Conservation (phyloP, 139 green algal genomes). For the Diplosphaera chodatii region DNA sequence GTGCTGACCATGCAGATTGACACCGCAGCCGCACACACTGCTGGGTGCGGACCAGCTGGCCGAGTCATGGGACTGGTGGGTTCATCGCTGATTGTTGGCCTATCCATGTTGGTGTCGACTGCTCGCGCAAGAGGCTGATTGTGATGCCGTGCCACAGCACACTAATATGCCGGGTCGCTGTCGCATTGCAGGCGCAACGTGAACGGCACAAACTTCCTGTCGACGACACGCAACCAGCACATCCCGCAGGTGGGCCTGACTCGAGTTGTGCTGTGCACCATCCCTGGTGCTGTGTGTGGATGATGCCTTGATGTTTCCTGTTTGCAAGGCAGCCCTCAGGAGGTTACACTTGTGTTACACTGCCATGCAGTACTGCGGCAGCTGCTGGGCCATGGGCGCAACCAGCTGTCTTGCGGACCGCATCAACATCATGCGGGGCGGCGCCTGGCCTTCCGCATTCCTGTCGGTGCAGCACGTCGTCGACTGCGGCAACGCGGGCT, state of each 20-base stretch:
- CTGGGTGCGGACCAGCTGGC: slow-evolving; percentile 26
- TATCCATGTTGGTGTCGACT: too few species aligned
- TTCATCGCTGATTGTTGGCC: too few species aligned
- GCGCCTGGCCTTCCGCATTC: slow-evolving; percentile 48
- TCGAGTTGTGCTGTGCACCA: too few species aligned
- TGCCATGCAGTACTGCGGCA: slow-evolving; percentile 34
- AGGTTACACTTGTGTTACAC: too few species aligned
- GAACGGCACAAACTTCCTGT: slow-evolving; percentile 58
- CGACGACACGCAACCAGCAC: slow-evolving; percentile 70
- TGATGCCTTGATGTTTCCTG: too few species aligned
- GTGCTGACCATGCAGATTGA: too few species aligned
- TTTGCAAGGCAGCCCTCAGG: too few species aligned
- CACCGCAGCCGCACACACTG: slow-evolving; percentile 10
- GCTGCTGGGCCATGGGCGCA: slow-evolving; percentile 77
- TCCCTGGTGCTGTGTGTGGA: too few species aligned
- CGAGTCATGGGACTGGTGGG: slow-evolving; percentile 41
- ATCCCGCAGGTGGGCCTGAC: slow-evolving; percentile 27
- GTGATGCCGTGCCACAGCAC: too few species aligned
- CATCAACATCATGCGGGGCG: slow-evolving; percentile 71
- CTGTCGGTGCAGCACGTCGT: slow-evolving; percentile 73
- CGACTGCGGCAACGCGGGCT: slow-evolving; percentile 72
- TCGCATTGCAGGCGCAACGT: slow-evolving; percentile 60
- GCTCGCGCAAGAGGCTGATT: too few species aligned
- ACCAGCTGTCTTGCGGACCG: slow-evolving; percentile 71
- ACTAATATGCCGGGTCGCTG: too few species aligned